These are phyloP conservation scores for Ogataea pilisensis DNA, from an alignment of 805 yeast genomes.

Conservation along the genomic window DNA sequence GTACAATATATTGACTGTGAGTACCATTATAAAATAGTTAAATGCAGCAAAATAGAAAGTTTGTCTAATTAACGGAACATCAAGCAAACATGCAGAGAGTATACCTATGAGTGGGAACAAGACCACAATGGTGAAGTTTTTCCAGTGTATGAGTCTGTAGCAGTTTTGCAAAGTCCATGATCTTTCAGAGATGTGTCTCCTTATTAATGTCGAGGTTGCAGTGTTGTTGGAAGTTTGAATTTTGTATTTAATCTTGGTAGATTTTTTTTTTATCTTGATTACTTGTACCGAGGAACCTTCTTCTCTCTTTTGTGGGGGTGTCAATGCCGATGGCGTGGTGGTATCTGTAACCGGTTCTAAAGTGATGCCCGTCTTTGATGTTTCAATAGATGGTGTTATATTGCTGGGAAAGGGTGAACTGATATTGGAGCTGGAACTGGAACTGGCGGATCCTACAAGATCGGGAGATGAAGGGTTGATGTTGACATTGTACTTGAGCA, in stretches of 20 bases:
- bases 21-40: slow-evolving; percentile 56
- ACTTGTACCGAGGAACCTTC: slow-evolving; percentile 1
- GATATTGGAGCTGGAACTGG: too few relatives aligned
- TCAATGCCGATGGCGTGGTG: too few relatives aligned
- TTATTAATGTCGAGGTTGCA: slow-evolving; percentile 15
- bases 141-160: slow-evolving; percentile 73
- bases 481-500: slow-evolving; percentile 18
- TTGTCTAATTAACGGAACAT: slow-evolving; percentile 12
- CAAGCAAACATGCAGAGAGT: slow-evolving; percentile 1
- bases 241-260: slow-evolving; percentile 17
- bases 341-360: too few relatives aligned
- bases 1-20: slow-evolving; percentile 80
- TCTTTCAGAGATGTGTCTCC: slow-evolving; percentile 60
- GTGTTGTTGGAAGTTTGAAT: slow-evolving; percentile 17
- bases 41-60: slow-evolving; percentile 49
- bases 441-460: neutral
- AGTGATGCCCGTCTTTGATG: too few relatives aligned
- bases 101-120: slow-evolving; percentile 45
- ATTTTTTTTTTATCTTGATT: slow-evolving; percentile 30
- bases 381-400: too few relatives aligned
- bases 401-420: neutral
- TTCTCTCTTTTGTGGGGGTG: neutral
- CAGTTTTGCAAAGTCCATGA: slow-evolving; percentile 74
- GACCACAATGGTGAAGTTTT: slow-evolving; percentile 53
- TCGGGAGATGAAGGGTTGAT: neutral